A percentile compares a stretch with the other conserved stretches of the same genome.
Evolutionary conservation across 495 filamentous ascomycete genomes (phyloP).

Genomic region (Tricharina praecox): DNA sequence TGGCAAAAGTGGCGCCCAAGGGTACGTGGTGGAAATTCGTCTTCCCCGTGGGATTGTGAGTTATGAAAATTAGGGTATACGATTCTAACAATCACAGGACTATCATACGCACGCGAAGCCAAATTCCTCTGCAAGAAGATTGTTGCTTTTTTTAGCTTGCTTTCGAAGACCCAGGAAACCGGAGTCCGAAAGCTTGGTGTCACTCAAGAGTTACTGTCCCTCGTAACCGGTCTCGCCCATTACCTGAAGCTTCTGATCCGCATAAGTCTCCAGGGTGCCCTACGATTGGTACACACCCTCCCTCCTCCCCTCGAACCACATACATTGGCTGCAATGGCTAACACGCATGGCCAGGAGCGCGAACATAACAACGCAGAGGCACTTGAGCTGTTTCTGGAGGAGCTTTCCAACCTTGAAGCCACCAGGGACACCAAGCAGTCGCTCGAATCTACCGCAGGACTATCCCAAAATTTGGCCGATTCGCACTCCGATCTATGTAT

Average conservation of each 20-base stretch:
- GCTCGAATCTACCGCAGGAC: constrained; percentile 55
- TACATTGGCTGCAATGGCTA: constrained; percentile 4
- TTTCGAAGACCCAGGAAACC: constrained; percentile 85
- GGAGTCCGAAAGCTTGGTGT: constrained; percentile 79
- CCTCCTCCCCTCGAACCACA: background rate
- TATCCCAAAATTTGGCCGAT: constrained; percentile 50
- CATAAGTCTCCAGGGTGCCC: constrained; percentile 83
- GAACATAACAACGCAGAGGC: constrained; percentile 58
- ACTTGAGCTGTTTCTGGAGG: constrained; percentile 61
- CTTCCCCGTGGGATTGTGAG: background rate
- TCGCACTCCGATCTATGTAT: constrained; percentile 67
- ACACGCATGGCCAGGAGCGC: constrained; percentile 39
- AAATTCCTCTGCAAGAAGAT: constrained; percentile 99
- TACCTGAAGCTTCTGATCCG: constrained; percentile 96
- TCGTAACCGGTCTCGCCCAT: constrained; percentile 93
- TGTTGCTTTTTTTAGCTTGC: constrained; percentile 85
- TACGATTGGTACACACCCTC: constrained; percentile 54
- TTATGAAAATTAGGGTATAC: background rate
- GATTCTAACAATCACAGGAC: constrained; percentile 34
- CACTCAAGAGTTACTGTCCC: constrained; percentile 83
- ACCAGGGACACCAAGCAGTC: constrained; percentile 54
- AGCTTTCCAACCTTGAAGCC: constrained; percentile 57
- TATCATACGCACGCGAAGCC: constrained; percentile 83
- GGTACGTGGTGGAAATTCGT: constrained; percentile 36
- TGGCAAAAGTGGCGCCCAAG: constrained; percentile 54